phyloP scores from a whole-genome alignment of 345 rosid species.

The Camelina hispida region DNA sequence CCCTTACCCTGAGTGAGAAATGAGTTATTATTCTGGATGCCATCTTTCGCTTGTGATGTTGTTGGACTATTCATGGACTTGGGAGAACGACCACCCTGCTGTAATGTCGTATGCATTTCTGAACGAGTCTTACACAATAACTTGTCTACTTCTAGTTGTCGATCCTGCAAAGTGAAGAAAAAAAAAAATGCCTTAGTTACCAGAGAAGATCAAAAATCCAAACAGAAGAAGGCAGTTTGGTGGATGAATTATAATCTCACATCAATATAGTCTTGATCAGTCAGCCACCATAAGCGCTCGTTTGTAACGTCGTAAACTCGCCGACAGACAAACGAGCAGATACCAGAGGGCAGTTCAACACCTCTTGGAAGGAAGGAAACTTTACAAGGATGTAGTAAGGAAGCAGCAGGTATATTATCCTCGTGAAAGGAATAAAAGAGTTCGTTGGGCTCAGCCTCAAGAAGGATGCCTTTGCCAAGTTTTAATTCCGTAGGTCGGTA shows the following conservation, averaged over 20 bases:
- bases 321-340: slow-evolving; percentile 83
- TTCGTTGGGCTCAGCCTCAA: slow-evolving; percentile 96
- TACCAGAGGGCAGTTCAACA: slow-evolving; percentile 74
- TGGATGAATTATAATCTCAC: slow-evolving; percentile 51
- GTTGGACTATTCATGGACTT: slow-evolving; percentile 76
- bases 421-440: slow-evolving; percentile 90
- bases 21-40: slow-evolving; percentile 64
- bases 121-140: slow-evolving; percentile 64
- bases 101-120: slow-evolving; percentile 83
- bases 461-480: slow-evolving; percentile 81
- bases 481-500: slow-evolving; percentile 82
- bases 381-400: slow-evolving; percentile 95
- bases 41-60: slow-evolving; percentile 74
- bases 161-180: slow-evolving; percentile 50
- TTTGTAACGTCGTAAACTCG: slow-evolving; percentile 80
- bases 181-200: not conserved
- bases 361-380: slow-evolving; percentile 93
- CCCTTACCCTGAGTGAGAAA: slow-evolving; percentile 77
- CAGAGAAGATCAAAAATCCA: not conserved
- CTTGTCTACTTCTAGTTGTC: slow-evolving; percentile 77
- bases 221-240: not conserved
- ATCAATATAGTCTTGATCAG: slow-evolving; percentile 85
- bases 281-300: slow-evolving; percentile 91
- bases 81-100: slow-evolving; percentile 82
- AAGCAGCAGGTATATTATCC: slow-evolving; percentile 93